A percentile compares a stretch with the other conserved stretches of the same genome.
These are phyloP conservation scores for Glebionis coronaria DNA, from an alignment of 129 eudicot genomes.

Conservation along the genomic window DNA sequence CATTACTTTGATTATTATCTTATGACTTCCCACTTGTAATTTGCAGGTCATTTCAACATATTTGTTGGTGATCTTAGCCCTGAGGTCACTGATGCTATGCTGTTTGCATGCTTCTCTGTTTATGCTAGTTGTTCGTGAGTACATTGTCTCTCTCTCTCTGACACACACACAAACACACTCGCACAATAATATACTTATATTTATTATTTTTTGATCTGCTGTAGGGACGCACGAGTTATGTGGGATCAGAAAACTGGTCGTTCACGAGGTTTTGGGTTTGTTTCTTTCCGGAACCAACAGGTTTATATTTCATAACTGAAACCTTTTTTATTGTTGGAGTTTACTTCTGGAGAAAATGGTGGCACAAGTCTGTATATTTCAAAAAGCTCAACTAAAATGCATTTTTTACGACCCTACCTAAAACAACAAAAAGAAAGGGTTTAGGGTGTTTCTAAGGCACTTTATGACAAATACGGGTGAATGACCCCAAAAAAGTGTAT, in stretches of 20 bases:
- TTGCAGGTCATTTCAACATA: conserved; percentile 81
- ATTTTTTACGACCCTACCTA: too few relatives aligned
- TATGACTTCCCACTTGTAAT: conserved; percentile 28
- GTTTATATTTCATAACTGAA: conserved; percentile 29
- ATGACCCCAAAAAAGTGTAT: too few relatives aligned
- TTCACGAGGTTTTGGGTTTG: conserved; percentile 96
- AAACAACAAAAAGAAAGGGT: too few relatives aligned
- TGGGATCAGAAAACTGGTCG: conserved; percentile 99
- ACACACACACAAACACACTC: not conserved
- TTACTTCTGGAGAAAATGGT: not conserved
- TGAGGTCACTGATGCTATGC: conserved; percentile 94
- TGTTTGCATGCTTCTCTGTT: conserved; percentile 87
- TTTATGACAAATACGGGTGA: too few relatives aligned
- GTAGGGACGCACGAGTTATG: conserved; percentile 95
- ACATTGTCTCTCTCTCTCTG: conserved; percentile 9
- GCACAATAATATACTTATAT: not conserved
- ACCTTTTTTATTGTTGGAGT: not conserved
- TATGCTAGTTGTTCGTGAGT: conserved; percentile 93
- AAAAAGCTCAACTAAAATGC: too few relatives aligned
- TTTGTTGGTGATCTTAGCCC: conserved; percentile 99
- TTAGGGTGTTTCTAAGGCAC: too few relatives aligned
- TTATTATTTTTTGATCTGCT: conserved; percentile 6
- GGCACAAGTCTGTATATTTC: not conserved
- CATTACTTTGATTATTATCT: not conserved
- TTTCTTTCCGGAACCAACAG: conserved; percentile 88